phyloP scores from a whole-genome alignment of 169 alveolate species.

The Plasmodium blacklocki region DNA sequence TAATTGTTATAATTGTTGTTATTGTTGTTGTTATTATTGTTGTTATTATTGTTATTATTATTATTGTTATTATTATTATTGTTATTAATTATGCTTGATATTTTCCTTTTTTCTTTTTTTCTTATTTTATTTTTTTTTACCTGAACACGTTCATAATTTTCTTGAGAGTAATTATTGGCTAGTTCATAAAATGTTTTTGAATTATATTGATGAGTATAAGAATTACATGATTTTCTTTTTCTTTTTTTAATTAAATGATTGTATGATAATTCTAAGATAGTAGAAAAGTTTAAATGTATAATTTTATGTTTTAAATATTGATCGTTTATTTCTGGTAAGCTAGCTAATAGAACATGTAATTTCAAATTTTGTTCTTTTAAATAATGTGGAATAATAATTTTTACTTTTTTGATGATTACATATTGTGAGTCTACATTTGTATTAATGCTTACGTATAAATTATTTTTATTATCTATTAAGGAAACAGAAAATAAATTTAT shows the following conservation, averaged over 20 bases:
- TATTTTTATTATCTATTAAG: slow-evolving; percentile 26
- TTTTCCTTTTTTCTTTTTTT: neutral
- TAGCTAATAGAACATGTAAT: slow-evolving; percentile 24
- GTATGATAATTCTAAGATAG: slow-evolving; percentile 33
- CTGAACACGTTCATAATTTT: neutral
- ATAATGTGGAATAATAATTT: slow-evolving; percentile 14
- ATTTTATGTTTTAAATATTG: neutral
- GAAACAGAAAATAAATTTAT: slow-evolving; percentile 32
- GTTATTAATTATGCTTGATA: neutral
- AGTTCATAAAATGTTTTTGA: neutral
- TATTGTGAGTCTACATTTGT: slow-evolving; percentile 6
- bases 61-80: neutral
- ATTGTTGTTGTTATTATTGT: too few species aligned
- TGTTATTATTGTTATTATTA: neutral
- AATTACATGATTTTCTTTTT: neutral
- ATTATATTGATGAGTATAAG: too few species aligned
- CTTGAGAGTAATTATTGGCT: neutral
- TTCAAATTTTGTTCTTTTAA: slow-evolving; percentile 15
- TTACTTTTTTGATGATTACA: slow-evolving; percentile 17
- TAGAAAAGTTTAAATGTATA: slow-evolving; percentile 15
- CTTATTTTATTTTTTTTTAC: neutral
- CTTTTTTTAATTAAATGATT: neutral
- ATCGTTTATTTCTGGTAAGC: slow-evolving; percentile 48
- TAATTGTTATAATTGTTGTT: too few species aligned
- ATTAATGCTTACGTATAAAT: slow-evolving; percentile 40